phyloP scores from a whole-genome alignment of 805 yeast genomes.

The Ogataea nonfermentans region DNA sequence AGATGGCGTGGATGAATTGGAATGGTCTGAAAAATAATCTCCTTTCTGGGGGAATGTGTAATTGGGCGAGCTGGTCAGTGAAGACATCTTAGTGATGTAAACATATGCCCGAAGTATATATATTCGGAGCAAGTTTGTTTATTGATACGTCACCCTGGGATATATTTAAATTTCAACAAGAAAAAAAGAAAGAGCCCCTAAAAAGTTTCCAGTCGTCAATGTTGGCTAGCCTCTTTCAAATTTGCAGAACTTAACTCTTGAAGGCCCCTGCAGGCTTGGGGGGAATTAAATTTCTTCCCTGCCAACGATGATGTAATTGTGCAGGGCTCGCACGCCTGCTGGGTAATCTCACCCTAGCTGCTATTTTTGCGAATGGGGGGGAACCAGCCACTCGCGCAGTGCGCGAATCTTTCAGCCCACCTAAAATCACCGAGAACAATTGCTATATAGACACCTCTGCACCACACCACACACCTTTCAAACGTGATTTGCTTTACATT shows the following conservation, averaged over 20 bases:
- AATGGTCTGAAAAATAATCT: slow-evolving; percentile 5
- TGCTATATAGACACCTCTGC: slow-evolving; percentile 3
- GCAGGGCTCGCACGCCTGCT: slow-evolving; percentile 1
- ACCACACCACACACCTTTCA: neutral
- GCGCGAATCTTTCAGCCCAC: slow-evolving; percentile 3
- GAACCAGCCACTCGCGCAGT: neutral
- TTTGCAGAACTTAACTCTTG: neutral
- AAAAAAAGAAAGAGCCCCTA: slow-evolving; percentile 8
- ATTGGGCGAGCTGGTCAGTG: slow-evolving; percentile 17
- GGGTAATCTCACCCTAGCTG: neutral
- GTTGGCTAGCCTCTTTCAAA: slow-evolving; percentile 6
- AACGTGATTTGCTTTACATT: too few species aligned
- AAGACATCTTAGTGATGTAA: slow-evolving; percentile 12
- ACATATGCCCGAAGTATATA: slow-evolving; percentile 2
- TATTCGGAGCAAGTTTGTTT: neutral
- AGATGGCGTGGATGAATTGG: neutral
- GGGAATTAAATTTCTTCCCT: neutral
- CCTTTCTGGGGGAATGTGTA: slow-evolving; percentile 11
- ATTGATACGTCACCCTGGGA: slow-evolving; percentile 5
- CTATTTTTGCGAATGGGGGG: slow-evolving; percentile 2
- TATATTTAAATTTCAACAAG: slow-evolving; percentile 2
- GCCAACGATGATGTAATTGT: slow-evolving; percentile 4
- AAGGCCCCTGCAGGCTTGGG: neutral
- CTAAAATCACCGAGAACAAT: slow-evolving; percentile 3
- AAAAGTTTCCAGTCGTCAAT: too few species aligned